phyloP scores from a whole-genome alignment of 2,329 filamentous ascomycete genomes.

The Moelleriella libera region DNA sequence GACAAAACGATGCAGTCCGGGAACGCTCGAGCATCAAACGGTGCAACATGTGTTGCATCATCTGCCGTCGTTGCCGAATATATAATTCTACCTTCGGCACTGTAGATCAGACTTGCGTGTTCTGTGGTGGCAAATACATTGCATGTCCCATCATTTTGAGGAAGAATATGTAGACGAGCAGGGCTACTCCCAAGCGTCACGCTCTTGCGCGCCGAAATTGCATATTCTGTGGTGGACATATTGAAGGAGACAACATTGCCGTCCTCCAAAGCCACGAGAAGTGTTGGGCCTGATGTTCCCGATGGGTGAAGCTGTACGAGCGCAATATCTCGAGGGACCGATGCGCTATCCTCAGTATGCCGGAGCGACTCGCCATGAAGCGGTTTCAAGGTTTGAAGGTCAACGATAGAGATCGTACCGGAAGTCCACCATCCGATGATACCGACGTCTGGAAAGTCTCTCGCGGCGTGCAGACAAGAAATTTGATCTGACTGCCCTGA shows the following conservation, averaged over 20 bases:
- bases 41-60: conserved; percentile 65
- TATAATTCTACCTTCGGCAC: conserved; percentile 70
- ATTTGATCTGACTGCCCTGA: conserved; percentile 48
- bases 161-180: conserved; percentile 66
- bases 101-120: conserved; percentile 87
- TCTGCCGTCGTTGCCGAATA: conserved; percentile 92
- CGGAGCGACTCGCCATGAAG: conserved; percentile 51
- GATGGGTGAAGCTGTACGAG: conserved; percentile 65
- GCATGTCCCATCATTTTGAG: conserved; percentile 49
- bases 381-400: conserved; percentile 50
- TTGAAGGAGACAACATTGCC: conserved; percentile 79
- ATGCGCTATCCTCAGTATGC: conserved; percentile 49
- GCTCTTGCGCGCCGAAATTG: conserved; percentile 61
- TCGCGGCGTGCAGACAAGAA: conserved; percentile 67
- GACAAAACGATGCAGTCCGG: conserved; percentile 71
- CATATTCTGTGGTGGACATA: conserved; percentile 45
- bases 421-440: conserved; percentile 81
- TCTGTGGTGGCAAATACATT: conserved; percentile 91
- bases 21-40: conserved; percentile 71
- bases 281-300: conserved; percentile 44
- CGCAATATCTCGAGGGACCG: conserved; percentile 69
- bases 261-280: conserved; percentile 86
- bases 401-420: conserved; percentile 63
- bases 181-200: conserved; percentile 78
- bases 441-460: conserved; percentile 48